Conservation (phyloP, 1,284 basidiomycete genomes). For the Fomitopsis pinicola region DNA sequence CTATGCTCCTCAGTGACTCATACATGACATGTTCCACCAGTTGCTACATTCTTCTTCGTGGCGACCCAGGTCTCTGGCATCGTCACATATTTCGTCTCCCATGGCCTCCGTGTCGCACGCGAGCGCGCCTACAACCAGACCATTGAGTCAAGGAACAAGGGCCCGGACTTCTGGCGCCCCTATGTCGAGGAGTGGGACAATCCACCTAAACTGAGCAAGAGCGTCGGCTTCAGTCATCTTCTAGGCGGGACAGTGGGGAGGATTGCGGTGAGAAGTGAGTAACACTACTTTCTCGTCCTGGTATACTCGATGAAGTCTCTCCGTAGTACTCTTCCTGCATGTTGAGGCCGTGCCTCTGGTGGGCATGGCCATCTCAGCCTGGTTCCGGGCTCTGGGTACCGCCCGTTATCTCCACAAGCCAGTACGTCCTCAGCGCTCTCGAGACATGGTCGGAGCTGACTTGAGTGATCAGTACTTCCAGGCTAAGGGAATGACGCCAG, state of each 20-base stretch:
- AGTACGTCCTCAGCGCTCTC: conserved; percentile 33
- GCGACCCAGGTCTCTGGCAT: conserved; percentile 71
- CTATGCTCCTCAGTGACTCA: background rate
- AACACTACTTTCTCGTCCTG: background rate
- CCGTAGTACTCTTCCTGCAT: conserved; percentile 62
- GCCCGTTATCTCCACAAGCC: conserved; percentile 68
- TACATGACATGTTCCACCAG: conserved; percentile 31
- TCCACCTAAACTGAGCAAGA: conserved; percentile 49
- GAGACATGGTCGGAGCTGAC: background rate
- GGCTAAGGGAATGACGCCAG: conserved; percentile 72
- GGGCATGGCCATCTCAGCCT: conserved; percentile 60
- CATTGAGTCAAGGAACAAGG: conserved; percentile 74
- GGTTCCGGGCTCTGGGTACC: conserved; percentile 65
- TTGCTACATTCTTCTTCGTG: conserved; percentile 71
- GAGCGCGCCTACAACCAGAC: conserved; percentile 80
- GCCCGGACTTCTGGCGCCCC: conserved; percentile 78
- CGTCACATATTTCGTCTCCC: conserved; percentile 69
- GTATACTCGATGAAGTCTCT: background rate
- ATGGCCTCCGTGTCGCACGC: conserved; percentile 74
- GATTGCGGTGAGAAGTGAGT: conserved; percentile 37
- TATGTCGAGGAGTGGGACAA: conserved; percentile 86
- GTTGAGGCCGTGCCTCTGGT: conserved; percentile 70
- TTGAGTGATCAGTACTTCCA: conserved; percentile 63
- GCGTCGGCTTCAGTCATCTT: conserved; percentile 34
- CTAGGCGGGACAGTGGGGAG: conserved; percentile 45